These are phyloP conservation scores for Solanum hybrid DNA, from an alignment of 305 asterid genomes.

Conservation along the genomic window DNA sequence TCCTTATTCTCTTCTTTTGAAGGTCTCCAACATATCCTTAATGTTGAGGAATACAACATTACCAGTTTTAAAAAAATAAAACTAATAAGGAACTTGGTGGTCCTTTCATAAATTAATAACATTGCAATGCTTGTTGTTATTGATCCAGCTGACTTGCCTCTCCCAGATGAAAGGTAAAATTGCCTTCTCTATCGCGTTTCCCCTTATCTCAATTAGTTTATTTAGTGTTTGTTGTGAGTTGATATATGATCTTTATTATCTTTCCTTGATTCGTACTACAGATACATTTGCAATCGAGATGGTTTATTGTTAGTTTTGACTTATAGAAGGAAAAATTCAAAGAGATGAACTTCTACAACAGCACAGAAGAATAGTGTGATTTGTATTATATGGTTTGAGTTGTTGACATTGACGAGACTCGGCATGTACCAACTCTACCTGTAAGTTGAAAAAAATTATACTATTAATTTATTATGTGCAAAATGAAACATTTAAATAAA, in stretches of 20 bases:
- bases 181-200: background rate
- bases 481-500: background rate
- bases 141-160: conserved; percentile 6
- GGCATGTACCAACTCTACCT: background rate
- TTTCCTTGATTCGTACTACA: background rate
- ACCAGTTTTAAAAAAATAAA: background rate
- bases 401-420: background rate
- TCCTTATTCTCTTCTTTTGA: background rate
- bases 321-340: background rate
- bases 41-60: background rate
- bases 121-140: background rate
- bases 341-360: background rate
- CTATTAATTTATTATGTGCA: background rate
- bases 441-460: background rate
- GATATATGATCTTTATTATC: background rate
- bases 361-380: background rate
- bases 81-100: background rate
- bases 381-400: background rate
- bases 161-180: background rate
- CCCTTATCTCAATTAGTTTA: background rate
- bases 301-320: background rate
- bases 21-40: background rate
- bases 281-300: background rate
- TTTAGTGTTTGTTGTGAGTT: background rate
- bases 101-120: background rate